A percentile compares a stretch with the other conserved stretches of the same genome.
Evolutionary conservation across 164 flowering plant genomes (phyloP).

Genomic region (Dillenia suffruticosa): DNA sequence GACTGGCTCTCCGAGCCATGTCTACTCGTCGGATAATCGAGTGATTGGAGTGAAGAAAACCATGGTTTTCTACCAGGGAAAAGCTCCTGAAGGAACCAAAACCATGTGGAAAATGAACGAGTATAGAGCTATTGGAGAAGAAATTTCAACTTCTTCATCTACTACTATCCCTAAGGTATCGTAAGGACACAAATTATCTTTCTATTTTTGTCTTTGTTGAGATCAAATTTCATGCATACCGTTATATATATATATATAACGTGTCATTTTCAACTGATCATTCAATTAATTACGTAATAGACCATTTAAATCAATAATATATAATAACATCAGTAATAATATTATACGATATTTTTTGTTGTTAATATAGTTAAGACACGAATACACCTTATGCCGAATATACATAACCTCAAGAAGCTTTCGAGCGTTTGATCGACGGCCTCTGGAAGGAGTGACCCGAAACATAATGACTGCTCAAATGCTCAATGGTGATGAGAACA

Average conservation of each 20-base stretch:
- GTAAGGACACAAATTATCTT: background rate
- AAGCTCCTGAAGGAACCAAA: conserved; percentile 53
- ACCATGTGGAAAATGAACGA: conserved; percentile 68
- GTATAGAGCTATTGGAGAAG: conserved; percentile 25
- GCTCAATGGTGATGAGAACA: too few species aligned
- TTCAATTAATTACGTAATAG: too few species aligned
- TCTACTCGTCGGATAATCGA: conserved; percentile 36
- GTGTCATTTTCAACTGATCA: background rate
- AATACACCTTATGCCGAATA: conserved; percentile 58
- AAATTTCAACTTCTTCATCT: conserved; percentile 3
- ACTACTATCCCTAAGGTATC: conserved; percentile 19
- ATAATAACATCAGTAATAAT: too few species aligned
- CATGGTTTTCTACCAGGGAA: conserved; percentile 62
- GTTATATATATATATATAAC: background rate
- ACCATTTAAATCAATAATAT: too few species aligned
- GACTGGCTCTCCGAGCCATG: conserved; percentile 57
- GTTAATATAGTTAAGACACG: conserved; percentile 45
- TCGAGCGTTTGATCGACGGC: conserved; percentile 75
- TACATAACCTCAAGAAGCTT: conserved; percentile 53
- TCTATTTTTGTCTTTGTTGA: background rate
- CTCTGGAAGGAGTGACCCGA: conserved; percentile 5
- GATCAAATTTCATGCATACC: background rate
- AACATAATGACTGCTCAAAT: too few species aligned
- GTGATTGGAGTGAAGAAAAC: conserved; percentile 50
- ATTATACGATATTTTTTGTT: background rate